Evolutionary conservation across 2,329 filamentous ascomycete genomes (phyloP).

Genomic region (Ascochyta clinopodiicola): DNA sequence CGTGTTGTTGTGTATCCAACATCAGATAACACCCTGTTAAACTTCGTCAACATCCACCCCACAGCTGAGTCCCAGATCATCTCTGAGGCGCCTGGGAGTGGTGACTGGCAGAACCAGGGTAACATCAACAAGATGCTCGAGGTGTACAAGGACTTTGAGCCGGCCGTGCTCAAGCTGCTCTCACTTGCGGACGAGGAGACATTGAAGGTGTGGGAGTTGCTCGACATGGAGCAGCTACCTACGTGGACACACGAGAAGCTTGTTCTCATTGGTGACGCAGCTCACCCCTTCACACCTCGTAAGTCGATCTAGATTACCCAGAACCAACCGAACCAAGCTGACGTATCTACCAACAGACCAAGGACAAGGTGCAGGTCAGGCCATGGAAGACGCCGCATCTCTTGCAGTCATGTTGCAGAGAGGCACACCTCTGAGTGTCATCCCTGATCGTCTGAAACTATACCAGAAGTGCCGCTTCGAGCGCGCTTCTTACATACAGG

Average conservation of each 20-base stretch:
- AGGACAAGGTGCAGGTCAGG: conserved; percentile 67
- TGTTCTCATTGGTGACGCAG: conserved; percentile 69
- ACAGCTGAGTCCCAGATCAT: conserved; percentile 38
- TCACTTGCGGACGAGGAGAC: conserved; percentile 48
- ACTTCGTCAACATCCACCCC: conserved; percentile 55
- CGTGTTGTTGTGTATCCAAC: conserved; percentile 58
- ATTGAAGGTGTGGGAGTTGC: conserved; percentile 47
- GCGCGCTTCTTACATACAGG: conserved; percentile 65
- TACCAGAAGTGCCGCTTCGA: conserved; percentile 66
- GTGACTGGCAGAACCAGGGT: conserved; percentile 48
- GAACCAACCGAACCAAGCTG: background rate
- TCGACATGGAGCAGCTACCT: conserved; percentile 66
- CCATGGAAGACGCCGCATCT: conserved; percentile 71
- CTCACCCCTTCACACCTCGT: conserved; percentile 71
- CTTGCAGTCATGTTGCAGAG: conserved; percentile 62
- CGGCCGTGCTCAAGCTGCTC: conserved; percentile 45
- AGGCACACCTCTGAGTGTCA: conserved; percentile 53
- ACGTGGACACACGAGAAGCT: conserved; percentile 62
- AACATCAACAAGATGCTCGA: conserved; percentile 49
- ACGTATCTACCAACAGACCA: conserved; percentile 49
- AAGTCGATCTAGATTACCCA: conserved; percentile 24
- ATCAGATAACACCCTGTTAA: conserved; percentile 54
- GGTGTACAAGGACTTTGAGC: conserved; percentile 49
- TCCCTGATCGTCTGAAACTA: conserved; percentile 63
- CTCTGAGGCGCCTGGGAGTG: conserved; percentile 12